A percentile compares a stretch with the other conserved stretches of the same genome.
phyloP scores from a whole-genome alignment of 768 basidiomycete genomes.

The Neoboletus magnificus region DNA sequence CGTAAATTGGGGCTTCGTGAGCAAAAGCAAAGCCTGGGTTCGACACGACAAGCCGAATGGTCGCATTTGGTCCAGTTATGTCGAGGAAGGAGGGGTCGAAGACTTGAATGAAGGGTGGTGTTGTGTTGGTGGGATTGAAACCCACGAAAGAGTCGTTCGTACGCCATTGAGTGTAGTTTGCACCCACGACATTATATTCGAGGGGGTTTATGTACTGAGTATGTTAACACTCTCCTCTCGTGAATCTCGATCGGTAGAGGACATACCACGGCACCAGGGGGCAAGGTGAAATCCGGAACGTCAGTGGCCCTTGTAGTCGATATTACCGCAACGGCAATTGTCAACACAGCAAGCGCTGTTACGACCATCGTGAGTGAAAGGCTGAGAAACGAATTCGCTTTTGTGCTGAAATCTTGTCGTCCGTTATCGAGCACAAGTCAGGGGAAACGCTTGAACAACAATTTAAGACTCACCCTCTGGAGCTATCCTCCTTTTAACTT shows the following conservation, averaged over 20 bases:
- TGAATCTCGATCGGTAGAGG: background rate
- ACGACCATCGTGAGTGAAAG: background rate
- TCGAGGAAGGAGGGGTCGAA: constrained; percentile 53
- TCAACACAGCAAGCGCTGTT: background rate
- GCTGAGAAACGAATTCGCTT: background rate
- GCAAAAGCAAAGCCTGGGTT: constrained; percentile 66
- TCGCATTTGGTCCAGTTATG: constrained; percentile 56
- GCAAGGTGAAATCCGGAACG: background rate
- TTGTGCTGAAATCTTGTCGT: background rate
- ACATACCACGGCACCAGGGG: background rate
- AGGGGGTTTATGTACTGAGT: constrained; percentile 48
- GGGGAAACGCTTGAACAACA: background rate
- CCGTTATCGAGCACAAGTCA: background rate
- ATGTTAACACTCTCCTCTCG: background rate
- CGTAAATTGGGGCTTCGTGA: constrained; percentile 75
- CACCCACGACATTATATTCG: constrained; percentile 50
- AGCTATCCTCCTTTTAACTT: background rate
- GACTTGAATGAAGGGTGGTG: constrained; percentile 48
- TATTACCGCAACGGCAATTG: background rate
- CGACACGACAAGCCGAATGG: constrained; percentile 56
- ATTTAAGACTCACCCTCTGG: background rate
- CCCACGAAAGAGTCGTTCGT: constrained; percentile 37
- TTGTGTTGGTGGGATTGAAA: constrained; percentile 55
- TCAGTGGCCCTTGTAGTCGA: background rate
- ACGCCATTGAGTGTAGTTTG: constrained; percentile 38